Base-by-base conservation (phyloP, 78 protist genomes). In the Polysphondylium violaceum region DNA sequence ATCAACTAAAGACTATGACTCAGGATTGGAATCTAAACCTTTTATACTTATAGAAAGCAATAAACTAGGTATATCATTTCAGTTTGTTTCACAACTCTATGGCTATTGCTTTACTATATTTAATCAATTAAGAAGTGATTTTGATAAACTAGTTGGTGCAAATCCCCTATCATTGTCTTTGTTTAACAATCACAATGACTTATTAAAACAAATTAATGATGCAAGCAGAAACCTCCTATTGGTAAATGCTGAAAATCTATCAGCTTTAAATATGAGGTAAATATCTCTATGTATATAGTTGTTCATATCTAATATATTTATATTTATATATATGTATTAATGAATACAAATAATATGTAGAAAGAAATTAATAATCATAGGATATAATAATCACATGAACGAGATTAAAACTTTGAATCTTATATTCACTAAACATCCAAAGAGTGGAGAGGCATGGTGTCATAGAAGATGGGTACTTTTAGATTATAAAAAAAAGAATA, bases 381-480 rank as follows among this genome's bases (percentile, higher is more conserved):
- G 31, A 38, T 31, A 31, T 19, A 41, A 11, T 2, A 58, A 27
- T 5, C 79, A 67, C 43, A 16, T 31, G 27, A 21, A 50, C 3
- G 90, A 83, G 31, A 83, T 83, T 43, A 58, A 43, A 43, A 43
- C 69, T 5, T 58, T 83, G 23, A 83, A 83, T 69, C 41, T 83
- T 29, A 40, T 83, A 27, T 83, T 83, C 44, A 83, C 79, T 16
- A 83, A 83, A 58, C 90, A 83, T 69, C 90, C 90, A 55, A 83
- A 83, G 51, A 83, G 90, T 83, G 90, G 90, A 5, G 90, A 83
- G 12, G 90, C 72, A 7, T 83, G 90, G 90, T 29, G 71, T 41
- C 90, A 83, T 69, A 51, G 90, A 67, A 43, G 71, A 36, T 83
- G 90, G 90, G 60, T 83, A 9, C 5, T 69, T 4, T 27, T 3